phyloP scores from a whole-genome alignment of 1,284 basidiomycete genomes.

The Pyrrhoderma lamaoense region DNA sequence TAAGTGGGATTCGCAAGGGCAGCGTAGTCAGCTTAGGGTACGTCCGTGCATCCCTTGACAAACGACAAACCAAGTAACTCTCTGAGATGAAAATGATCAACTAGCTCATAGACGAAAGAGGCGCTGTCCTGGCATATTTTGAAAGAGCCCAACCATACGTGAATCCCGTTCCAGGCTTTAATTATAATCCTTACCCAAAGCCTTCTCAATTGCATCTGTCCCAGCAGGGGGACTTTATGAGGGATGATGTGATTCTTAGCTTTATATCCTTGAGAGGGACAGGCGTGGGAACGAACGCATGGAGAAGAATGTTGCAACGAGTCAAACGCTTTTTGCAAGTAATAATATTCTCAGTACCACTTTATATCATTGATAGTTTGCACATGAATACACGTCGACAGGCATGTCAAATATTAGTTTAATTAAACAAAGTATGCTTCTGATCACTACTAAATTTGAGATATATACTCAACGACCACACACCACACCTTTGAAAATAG shows the following conservation, averaged over 20 bases:
- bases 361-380: no score
- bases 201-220: constrained; percentile 8
- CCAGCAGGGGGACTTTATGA: not conserved
- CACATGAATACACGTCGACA: no score
- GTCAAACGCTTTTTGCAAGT: not conserved
- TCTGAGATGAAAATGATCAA: not conserved
- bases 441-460: no score
- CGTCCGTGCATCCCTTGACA: no score
- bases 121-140: constrained; percentile 7
- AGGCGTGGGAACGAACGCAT: not conserved
- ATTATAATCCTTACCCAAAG: constrained; percentile 9
- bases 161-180: constrained; percentile 6
- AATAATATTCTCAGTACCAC: no score
- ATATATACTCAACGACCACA: no score
- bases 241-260: constrained; percentile 7
- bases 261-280: constrained; percentile 13
- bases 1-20: constrained; percentile 9
- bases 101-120: constrained; percentile 8
- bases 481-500: no score
- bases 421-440: no score
- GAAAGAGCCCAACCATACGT: constrained; percentile 13
- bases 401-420: no score
- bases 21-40: constrained; percentile 8
- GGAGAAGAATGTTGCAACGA: not conserved
- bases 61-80: no score